phyloP scores from a whole-genome alignment of 208 protist genomes.

The Vickermania ingenoplastis region DNA sequence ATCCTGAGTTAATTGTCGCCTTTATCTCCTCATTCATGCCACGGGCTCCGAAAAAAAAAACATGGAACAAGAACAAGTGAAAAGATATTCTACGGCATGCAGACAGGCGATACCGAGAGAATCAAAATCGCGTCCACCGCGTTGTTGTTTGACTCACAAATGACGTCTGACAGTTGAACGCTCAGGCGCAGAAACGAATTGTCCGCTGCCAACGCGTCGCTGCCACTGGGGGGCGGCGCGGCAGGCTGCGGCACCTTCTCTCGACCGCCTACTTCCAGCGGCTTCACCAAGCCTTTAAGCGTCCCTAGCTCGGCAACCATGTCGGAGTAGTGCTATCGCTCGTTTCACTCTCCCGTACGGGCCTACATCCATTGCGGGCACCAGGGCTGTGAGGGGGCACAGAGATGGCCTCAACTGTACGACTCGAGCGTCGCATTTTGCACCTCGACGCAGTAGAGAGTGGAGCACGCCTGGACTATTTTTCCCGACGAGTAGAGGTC shows the following conservation, averaged over 20 bases:
- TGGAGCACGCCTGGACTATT: too few species aligned
- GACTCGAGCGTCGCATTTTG: too few species aligned
- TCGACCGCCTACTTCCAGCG: not conserved
- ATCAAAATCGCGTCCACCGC: not conserved
- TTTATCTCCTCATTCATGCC: conserved; percentile 18
- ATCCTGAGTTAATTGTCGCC: conserved; percentile 76
- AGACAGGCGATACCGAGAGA: conserved; percentile 6
- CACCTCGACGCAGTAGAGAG: too few species aligned
- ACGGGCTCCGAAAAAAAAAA: too few species aligned
- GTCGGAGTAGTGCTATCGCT: conserved; percentile 68
- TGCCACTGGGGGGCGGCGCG: not conserved
- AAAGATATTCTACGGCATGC: not conserved
- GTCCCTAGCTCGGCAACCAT: conserved; percentile 76
- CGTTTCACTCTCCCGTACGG: too few species aligned
- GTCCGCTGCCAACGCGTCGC: not conserved
- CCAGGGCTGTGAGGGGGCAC: too few species aligned
- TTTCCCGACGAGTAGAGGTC: too few species aligned
- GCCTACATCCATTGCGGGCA: too few species aligned
- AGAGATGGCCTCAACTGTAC: too few species aligned
- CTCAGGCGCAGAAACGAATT: not conserved
- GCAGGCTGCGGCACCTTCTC: not conserved
- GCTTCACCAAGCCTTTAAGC: conserved; percentile 57
- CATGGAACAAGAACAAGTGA: too few species aligned
- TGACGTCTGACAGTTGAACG: not conserved
- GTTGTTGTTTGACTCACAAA: conserved; percentile 1